These are phyloP conservation scores for Ustilago curta DNA, from an alignment of 1,284 basidiomycete species.

Conservation along the genomic window DNA sequence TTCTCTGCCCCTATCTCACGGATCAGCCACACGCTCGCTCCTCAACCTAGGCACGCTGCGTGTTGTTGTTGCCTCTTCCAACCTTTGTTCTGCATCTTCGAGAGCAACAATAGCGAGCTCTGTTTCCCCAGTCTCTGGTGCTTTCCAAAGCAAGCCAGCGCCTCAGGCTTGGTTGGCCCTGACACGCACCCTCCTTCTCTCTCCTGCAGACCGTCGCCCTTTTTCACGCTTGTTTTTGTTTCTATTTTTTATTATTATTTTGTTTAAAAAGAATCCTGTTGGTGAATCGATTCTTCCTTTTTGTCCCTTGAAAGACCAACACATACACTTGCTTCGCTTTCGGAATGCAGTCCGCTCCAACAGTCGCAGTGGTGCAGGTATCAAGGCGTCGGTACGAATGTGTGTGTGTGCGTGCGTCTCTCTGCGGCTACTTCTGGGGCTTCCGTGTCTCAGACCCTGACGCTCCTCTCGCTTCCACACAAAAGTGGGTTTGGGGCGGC, in stretches of 20 bases:
- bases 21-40: too few relatives aligned
- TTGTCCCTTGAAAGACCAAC: slow-evolving; percentile 13
- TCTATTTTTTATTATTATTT: neutral
- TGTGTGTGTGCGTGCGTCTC: neutral
- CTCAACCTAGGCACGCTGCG: too few relatives aligned
- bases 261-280: neutral
- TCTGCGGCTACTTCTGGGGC: neutral
- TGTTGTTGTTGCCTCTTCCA: neutral
- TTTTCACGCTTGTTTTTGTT: slow-evolving; percentile 1
- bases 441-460: slow-evolving; percentile 6
- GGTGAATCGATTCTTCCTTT: neutral
- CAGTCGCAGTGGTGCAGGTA: neutral
- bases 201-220: neutral
- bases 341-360: neutral
- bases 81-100: too few relatives aligned
- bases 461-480: neutral
- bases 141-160: too few relatives aligned
- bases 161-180: neutral
- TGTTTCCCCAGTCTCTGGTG: slow-evolving; percentile 3
- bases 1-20: too few relatives aligned
- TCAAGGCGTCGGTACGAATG: neutral
- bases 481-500: neutral
- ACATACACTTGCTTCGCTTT: neutral
- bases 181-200: neutral
- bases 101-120: slow-evolving; percentile 9